phyloP scores from a whole-genome alignment of 345 rosid species.

The Heritiera littoralis region DNA sequence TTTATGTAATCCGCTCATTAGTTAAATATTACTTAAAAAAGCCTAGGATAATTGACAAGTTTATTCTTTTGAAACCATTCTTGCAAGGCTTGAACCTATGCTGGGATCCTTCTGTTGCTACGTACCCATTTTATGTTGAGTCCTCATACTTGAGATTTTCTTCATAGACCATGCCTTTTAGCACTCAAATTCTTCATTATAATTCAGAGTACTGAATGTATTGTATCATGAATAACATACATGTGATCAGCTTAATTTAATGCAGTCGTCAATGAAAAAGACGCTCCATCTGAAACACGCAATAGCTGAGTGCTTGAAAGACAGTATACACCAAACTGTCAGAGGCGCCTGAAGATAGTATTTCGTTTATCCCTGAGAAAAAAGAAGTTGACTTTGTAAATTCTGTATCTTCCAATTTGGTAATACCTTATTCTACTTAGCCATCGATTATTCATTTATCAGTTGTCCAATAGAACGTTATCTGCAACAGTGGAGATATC shows the following conservation, averaged over 20 bases:
- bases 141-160: not conserved
- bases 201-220: not conserved
- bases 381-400: no score
- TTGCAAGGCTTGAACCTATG: not conserved
- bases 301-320: no score
- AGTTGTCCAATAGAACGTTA: no score
- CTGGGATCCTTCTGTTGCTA: conserved; percentile 1
- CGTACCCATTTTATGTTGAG: not conserved
- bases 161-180: not conserved
- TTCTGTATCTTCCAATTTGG: no score
- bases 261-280: conserved; percentile 71
- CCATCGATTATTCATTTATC: no score
- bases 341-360: no score
- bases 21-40: not conserved
- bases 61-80: not conserved
- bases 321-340: no score
- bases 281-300: conserved; percentile 58
- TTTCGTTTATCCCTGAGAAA: no score
- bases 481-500: no score
- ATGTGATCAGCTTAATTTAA: conserved; percentile 22
- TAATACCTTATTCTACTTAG: no score
- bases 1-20: not conserved
- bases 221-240: not conserved
- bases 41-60: not conserved
- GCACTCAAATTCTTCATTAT: conserved; percentile 13